Percentiles rank a stretch among this genome's conserved stretches.
These are phyloP conservation scores for Odonthalia washingtoniensis DNA, from an alignment of 31 red algal species.

Conservation along the genomic window DNA sequence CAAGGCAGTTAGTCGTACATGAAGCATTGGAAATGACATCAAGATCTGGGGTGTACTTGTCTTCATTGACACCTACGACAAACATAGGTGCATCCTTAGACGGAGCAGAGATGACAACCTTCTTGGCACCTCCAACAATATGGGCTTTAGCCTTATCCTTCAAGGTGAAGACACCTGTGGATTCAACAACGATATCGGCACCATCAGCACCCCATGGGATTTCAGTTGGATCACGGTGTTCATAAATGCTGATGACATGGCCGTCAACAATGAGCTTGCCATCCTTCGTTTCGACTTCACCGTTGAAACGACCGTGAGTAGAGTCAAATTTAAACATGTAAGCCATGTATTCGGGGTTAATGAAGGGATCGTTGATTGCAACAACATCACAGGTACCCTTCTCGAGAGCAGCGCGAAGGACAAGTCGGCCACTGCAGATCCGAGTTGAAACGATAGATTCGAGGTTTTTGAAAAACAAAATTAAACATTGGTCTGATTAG, in stretches of 20 bases:
- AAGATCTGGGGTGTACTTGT: conserved; percentile 95
- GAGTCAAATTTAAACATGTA: conserved; percentile 99
- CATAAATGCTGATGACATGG: conserved; percentile 82
- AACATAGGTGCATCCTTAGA: conserved; percentile 99
- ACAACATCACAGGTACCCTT: conserved; percentile 92
- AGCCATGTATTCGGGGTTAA: conserved; percentile 96
- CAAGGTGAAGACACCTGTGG: conserved; percentile 99
- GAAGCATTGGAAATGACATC: conserved; percentile 99
- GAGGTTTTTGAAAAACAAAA: not conserved
- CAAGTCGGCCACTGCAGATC: conserved; percentile 89
- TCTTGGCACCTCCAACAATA: conserved; percentile 97
- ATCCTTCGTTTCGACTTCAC: conserved; percentile 72
- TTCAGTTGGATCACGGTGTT: conserved; percentile 89
- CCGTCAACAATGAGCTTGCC: conserved; percentile 97
- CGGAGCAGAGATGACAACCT: conserved; percentile 99
- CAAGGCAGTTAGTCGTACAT: conserved; percentile 99
- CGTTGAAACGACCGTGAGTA: conserved; percentile 87
- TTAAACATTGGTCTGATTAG: not conserved
- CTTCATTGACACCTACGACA: conserved; percentile 98
- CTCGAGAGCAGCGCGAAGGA: conserved; percentile 95
- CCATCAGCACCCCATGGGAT: conserved; percentile 93
- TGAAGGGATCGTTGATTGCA: conserved; percentile 99
- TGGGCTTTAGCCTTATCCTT: conserved; percentile 96
- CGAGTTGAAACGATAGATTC: conserved; percentile 1
- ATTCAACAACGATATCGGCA: conserved; percentile 99